A percentile compares a stretch with the other conserved stretches of the same genome.
phyloP scores from a whole-genome alignment of 2,329 filamentous ascomycete genomes.

The Emergomyces orientalis region DNA sequence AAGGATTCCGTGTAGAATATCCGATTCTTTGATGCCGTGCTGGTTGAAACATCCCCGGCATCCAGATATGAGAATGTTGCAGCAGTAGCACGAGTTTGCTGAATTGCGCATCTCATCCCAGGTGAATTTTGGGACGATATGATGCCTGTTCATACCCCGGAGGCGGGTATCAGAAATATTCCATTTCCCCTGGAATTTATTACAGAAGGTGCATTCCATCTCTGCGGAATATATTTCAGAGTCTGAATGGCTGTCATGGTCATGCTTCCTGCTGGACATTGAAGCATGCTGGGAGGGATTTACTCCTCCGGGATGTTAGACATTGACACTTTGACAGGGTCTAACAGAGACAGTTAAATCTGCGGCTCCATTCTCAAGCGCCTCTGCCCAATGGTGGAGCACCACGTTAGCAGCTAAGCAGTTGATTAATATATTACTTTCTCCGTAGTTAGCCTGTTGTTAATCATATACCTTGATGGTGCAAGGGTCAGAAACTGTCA shows the following conservation, averaged over 20 bases:
- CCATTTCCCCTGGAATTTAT: conserved; percentile 1
- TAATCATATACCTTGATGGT: no score
- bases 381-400: background rate
- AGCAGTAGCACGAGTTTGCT: conserved; percentile 1
- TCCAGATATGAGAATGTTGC: background rate
- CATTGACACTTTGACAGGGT: no score
- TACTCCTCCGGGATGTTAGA: background rate
- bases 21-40: background rate
- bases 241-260: background rate
- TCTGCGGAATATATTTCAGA: background rate
- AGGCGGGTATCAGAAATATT: background rate
- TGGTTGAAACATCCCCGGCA: background rate
- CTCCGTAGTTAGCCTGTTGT: no score
- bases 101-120: background rate
- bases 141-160: background rate
- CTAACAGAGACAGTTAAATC: no score
- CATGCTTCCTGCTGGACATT: background rate
- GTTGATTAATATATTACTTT: no score
- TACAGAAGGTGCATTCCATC: background rate
- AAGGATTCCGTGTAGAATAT: background rate
- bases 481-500: no score
- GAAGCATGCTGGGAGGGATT: background rate
- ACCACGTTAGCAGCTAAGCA: background rate
- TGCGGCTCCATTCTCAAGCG: background rate
- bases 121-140: conserved; percentile 1